Base-by-base conservation (phyloP, 805 yeast genomes). In the Lipomyces starkeyi region DNA sequence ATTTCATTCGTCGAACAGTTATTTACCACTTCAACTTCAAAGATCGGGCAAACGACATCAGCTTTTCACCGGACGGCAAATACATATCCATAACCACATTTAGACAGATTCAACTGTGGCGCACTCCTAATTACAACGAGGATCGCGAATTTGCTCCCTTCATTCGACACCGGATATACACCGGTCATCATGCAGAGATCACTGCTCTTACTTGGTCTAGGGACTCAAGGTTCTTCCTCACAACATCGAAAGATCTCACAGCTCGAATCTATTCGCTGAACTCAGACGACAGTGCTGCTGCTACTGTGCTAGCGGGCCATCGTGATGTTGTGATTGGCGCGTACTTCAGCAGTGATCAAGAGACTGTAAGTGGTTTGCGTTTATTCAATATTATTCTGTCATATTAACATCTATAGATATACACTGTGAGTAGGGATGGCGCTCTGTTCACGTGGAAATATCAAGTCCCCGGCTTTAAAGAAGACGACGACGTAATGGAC, bases 131-230 rank as follows among this genome's bases (percentile, higher is more conserved):
- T 59, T 58, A 56, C 27, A 80, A 87, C 7, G 95, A 91, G 74
- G 97, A 92, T 75, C 84, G 97, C 69, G 97, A 93, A 77, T 95
- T 95, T 83, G 95, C 97, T 0, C 99, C 99, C 17, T 95, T 95
- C 79, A 91, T 94, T 53, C 89, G 97, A 71, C 91, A 91, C 78
- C 83, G 97, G 75, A 86, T 91, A 7, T 93, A 93, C 74, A 92
- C 97, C 0, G 99, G 99, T 47, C 99, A 95, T 80, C 93, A 87
- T 77, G 88, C 88, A 61, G 96, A 91, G 73, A 86, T 95, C 29
- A 83, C 86, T 1, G 86, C 93, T 1, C 78, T 95, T 11, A 83
- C 91, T 2, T 95, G 98, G 98, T 91, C 98, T 0, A 83, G 83
- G 35, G 99, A 95, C 78, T 91, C 97, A 3, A 84, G 97, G 73